Conservation (phyloP, 192 early-diverging fungal species). For the Coemansia sp. region DNA sequence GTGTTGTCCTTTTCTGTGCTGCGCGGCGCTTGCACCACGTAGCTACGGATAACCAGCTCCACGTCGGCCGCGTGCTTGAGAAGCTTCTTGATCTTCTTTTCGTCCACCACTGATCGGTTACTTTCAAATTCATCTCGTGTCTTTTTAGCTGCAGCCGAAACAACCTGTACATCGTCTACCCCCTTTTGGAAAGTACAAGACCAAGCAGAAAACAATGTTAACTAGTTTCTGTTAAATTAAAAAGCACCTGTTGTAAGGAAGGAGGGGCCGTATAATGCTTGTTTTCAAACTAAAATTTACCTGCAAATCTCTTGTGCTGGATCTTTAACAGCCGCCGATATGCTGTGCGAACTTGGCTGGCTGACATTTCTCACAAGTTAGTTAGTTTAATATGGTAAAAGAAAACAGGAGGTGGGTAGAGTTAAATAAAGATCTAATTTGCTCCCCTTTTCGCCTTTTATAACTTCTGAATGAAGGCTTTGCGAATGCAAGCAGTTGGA, state of each 20-base stretch:
- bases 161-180: constrained; percentile 19
- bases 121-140: constrained; percentile 47
- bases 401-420: no score
- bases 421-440: no score
- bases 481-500: no score
- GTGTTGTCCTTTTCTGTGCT: constrained; percentile 32
- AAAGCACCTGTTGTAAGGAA: no score
- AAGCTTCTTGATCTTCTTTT: constrained; percentile 42
- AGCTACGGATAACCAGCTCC: constrained; percentile 45
- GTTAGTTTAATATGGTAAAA: not conserved
- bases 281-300: constrained; percentile 4
- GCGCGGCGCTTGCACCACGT: constrained; percentile 50
- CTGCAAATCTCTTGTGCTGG: constrained; percentile 37
- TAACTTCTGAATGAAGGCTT: no score
- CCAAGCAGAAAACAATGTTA: no score
- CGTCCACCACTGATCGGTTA: constrained; percentile 23
- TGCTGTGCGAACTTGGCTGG: constrained; percentile 28
- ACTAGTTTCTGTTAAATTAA: no score
- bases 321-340: constrained; percentile 40
- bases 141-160: constrained; percentile 33
- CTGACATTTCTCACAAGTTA: constrained; percentile 17
- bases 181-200: no score
- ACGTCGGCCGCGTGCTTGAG: constrained; percentile 45
- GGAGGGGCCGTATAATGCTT: not conserved
- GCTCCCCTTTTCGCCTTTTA: no score